Conservation (phyloP, 768 basidiomycete species). For the Tephrocybe sp. region DNA sequence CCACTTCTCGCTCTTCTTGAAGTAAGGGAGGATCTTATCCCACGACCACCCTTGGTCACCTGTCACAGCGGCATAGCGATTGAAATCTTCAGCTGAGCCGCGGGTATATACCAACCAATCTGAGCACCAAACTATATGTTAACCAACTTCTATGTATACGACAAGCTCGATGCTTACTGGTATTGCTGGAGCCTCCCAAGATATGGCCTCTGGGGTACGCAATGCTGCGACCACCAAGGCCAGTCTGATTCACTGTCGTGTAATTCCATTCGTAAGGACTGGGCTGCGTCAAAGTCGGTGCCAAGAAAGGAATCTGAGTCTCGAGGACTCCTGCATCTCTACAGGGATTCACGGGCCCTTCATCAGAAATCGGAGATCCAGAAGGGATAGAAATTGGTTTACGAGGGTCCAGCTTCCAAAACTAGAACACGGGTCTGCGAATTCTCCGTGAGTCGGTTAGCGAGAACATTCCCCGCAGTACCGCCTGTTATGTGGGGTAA, state of each 20-base stretch:
- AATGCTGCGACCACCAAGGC: conserved; percentile 18
- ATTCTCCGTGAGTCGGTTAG: conserved; percentile 22
- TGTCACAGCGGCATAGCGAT: conserved; percentile 25
- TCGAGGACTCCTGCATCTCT: conserved; percentile 14
- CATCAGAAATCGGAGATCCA: background rate
- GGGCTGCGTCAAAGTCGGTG: background rate
- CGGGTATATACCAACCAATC: conserved; percentile 22
- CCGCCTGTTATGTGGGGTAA: conserved; percentile 9
- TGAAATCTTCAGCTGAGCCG: conserved; percentile 28
- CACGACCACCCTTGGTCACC: conserved; percentile 32
- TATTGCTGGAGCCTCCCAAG: conserved; percentile 23
- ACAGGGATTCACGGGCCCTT: background rate
- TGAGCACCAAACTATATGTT: background rate
- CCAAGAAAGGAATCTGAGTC: conserved; percentile 15
- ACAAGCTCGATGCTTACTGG: no score
- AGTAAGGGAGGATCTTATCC: conserved; percentile 23
- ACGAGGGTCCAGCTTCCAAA: conserved; percentile 23
- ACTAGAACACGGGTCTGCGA: conserved; percentile 18
- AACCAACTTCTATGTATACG: no score
- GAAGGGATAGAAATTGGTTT: conserved; percentile 6
- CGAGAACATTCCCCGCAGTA: conserved; percentile 15
- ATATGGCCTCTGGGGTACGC: conserved; percentile 21
- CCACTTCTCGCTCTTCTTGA: conserved; percentile 28
- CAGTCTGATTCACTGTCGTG: conserved; percentile 20
- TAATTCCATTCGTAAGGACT: conserved; percentile 24